Conservation (phyloP, 192 early-diverging fungal genomes). For the Phycomyces nitens region DNA sequence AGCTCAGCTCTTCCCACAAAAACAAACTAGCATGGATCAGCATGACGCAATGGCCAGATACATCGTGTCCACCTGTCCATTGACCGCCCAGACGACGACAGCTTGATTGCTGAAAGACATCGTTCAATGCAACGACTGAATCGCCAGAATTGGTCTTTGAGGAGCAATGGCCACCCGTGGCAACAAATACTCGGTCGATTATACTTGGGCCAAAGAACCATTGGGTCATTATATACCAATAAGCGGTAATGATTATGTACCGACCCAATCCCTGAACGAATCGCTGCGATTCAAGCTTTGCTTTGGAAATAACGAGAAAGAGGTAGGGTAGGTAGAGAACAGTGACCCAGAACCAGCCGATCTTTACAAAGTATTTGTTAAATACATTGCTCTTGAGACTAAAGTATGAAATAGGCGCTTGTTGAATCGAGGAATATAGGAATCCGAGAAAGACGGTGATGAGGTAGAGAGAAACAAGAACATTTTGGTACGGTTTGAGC, state of each 20-base stretch:
- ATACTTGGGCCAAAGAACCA: slow-evolving; percentile 82
- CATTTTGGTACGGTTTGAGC: slow-evolving; percentile 28
- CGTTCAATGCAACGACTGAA: slow-evolving; percentile 1
- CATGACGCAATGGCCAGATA: slow-evolving; percentile 86
- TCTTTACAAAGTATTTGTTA: slow-evolving; percentile 78
- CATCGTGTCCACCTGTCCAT: slow-evolving; percentile 81
- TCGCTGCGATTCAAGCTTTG: slow-evolving; percentile 16
- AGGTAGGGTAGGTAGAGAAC: slow-evolving; percentile 54
- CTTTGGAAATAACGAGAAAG: slow-evolving; percentile 31
- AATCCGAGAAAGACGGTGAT: slow-evolving; percentile 17
- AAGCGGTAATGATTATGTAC: slow-evolving; percentile 64
- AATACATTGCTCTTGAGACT: slow-evolving; percentile 72
- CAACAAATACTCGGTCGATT: slow-evolving; percentile 73
- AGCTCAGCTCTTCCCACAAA: slow-evolving; percentile 62
- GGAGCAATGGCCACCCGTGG: slow-evolving; percentile 67
- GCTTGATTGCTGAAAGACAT: slow-evolving; percentile 24
- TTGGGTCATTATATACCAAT: slow-evolving; percentile 83
- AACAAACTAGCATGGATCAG: slow-evolving; percentile 73
- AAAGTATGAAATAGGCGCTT: slow-evolving; percentile 40
- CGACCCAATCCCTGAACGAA: slow-evolving; percentile 35
- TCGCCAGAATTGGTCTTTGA: slow-evolving; percentile 13
- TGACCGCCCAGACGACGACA: slow-evolving; percentile 53
- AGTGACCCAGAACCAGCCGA: slow-evolving; percentile 87
- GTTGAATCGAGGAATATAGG: slow-evolving; percentile 4
- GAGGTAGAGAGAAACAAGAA: slow-evolving; percentile 8